These are phyloP conservation scores for Ophiostoma ulmi DNA, from an alignment of 2,329 filamentous ascomycete genomes.

Conservation along the genomic window DNA sequence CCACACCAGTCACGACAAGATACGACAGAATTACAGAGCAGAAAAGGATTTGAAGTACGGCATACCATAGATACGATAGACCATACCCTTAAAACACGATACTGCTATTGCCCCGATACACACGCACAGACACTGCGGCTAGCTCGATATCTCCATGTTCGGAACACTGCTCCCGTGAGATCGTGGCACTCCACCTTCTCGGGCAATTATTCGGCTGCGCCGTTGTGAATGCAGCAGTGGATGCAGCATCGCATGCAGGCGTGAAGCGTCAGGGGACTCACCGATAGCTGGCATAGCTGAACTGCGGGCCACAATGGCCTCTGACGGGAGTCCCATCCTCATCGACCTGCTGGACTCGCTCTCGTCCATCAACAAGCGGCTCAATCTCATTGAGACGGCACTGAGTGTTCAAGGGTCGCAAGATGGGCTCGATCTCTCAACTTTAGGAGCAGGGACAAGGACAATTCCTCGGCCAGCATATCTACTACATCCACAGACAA, in stretches of 20 bases:
- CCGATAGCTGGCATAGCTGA: background rate
- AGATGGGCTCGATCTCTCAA: too few relatives aligned
- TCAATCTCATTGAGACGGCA: slow-evolving; percentile 14
- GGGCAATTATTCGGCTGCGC: background rate
- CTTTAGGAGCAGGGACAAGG: background rate
- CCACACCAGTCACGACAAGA: background rate
- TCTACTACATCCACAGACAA: background rate
- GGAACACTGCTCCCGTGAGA: background rate
- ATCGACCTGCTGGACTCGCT: slow-evolving; percentile 13
- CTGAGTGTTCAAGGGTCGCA: background rate
- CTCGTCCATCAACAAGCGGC: slow-evolving; percentile 12
- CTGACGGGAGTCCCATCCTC: slow-evolving; percentile 14
- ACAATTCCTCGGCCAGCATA: background rate
- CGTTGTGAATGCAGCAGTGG: background rate
- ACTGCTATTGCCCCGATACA: background rate
- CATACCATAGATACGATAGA: background rate
- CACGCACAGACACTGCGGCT: background rate
- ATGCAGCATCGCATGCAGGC: background rate
- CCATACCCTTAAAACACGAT: background rate
- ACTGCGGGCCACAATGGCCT: slow-evolving; percentile 7
- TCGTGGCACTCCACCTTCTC: slow-evolving; percentile 9
- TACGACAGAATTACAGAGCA: background rate
- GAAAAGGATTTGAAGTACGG: background rate
- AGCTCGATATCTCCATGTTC: background rate
- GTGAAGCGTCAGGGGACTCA: background rate